These are phyloP conservation scores for Lachnellula cervina DNA, from an alignment of 2,329 filamentous ascomycete genomes.

Conservation along the genomic window DNA sequence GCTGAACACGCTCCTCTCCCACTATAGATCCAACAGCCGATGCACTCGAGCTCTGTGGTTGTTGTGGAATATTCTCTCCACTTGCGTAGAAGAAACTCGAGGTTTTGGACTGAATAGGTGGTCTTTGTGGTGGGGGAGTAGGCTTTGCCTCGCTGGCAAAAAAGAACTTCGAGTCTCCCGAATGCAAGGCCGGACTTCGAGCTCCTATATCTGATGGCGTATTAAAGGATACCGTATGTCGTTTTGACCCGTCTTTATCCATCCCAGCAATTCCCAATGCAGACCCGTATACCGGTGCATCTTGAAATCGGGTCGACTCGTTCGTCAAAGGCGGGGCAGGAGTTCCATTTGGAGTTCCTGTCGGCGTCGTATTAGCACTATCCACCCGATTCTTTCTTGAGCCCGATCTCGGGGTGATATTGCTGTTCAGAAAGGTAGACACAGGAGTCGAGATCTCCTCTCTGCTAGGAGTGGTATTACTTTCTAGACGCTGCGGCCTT, in stretches of 20 bases:
- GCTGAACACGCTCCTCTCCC: slow-evolving; percentile 32
- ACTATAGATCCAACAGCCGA: slow-evolving; percentile 28
- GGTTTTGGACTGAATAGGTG: slow-evolving; percentile 17
- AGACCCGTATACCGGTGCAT: slow-evolving; percentile 17
- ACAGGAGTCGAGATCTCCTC: slow-evolving; percentile 52
- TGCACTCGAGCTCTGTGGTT: slow-evolving; percentile 14
- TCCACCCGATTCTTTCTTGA: slow-evolving; percentile 67
- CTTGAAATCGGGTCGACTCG: slow-evolving; percentile 32
- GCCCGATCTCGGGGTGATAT: slow-evolving; percentile 75
- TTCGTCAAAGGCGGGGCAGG: slow-evolving; percentile 31
- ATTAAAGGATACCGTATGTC: slow-evolving; percentile 37
- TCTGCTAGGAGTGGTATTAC: slow-evolving; percentile 16
- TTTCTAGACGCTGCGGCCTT: slow-evolving; percentile 46
- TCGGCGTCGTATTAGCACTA: slow-evolving; percentile 63
- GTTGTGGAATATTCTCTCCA: slow-evolving; percentile 39
- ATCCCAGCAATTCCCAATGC: slow-evolving; percentile 22
- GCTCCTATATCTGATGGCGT: slow-evolving; percentile 33
- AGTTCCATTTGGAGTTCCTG: slow-evolving; percentile 48
- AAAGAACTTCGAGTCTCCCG: slow-evolving; percentile 71
- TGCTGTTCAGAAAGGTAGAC: slow-evolving; percentile 55
- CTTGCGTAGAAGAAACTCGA: slow-evolving; percentile 48
- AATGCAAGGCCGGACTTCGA: slow-evolving; percentile 23
- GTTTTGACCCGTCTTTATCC: slow-evolving; percentile 26
- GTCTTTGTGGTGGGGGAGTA: slow-evolving; percentile 19
- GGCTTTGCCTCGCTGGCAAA: slow-evolving; percentile 75